These are phyloP conservation scores for Colletotrichum sp. DNA, from an alignment of 2,329 filamentous ascomycete species.

Conservation along the genomic window DNA sequence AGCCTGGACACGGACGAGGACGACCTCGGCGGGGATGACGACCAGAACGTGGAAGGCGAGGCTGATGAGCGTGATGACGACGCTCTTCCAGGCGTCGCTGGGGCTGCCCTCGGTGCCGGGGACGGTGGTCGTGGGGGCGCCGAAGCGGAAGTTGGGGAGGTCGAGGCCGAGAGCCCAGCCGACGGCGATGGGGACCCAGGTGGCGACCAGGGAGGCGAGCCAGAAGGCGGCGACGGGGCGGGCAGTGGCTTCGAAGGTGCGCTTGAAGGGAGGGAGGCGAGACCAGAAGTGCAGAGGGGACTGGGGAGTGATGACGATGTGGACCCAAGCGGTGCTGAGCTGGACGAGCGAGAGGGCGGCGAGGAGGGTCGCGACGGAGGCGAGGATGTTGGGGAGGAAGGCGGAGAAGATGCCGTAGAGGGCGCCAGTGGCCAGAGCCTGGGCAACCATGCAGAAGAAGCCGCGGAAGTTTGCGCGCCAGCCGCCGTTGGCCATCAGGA, in stretches of 20 bases:
- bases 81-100: constrained; percentile 47
- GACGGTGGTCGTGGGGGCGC: constrained; percentile 38
- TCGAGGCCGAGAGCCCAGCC: constrained; percentile 43
- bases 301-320: constrained; percentile 79
- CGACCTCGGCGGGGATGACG: constrained; percentile 76
- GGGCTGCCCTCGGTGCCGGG: constrained; percentile 40
- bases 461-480: constrained; percentile 74
- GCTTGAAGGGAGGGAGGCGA: constrained; percentile 70
- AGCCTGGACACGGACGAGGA: constrained; percentile 83
- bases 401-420: constrained; percentile 50
- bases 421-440: constrained; percentile 36
- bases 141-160: constrained; percentile 38
- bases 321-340: constrained; percentile 80
- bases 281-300: constrained; percentile 68
- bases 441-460: constrained; percentile 53
- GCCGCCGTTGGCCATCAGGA: constrained; percentile 68
- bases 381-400: constrained; percentile 48
- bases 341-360: constrained; percentile 68
- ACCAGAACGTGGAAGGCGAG: constrained; percentile 64
- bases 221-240: constrained; percentile 70
- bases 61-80: constrained; percentile 49
- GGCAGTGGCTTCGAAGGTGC: constrained; percentile 71
- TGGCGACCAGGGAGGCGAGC: constrained; percentile 57
- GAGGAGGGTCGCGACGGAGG: constrained; percentile 57
- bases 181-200: constrained; percentile 47